Evolutionary conservation across 2,329 filamentous ascomycete genomes (phyloP), one percentile per base, ranked within the genome.

Genomic region (Monosporascus sp.): DNA sequence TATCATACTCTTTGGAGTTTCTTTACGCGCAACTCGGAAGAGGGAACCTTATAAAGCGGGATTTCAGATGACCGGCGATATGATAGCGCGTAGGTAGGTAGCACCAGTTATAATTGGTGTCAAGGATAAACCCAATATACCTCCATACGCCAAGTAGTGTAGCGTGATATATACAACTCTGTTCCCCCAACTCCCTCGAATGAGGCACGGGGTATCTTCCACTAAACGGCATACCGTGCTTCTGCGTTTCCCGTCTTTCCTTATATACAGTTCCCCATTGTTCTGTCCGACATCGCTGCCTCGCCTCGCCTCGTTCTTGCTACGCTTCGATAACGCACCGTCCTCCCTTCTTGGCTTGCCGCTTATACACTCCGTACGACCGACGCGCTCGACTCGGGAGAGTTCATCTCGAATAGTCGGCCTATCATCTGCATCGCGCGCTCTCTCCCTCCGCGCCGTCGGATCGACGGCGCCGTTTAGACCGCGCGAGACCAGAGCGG

Each of bases 321-420:
- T 56, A 9, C 31, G 11, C n/a, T 20, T 17, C 11, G 6, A 22
- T 35, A 14, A 35, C 31, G 11, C 11, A 35, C 9, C 35, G n/a
- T 7, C n/a, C 27, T 53, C 48, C 20, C 31, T 44, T 55, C 62
- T 60, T 41, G 60, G 55, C 61, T 15, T 57, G 60, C 38, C 60
- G 52, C 57, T 63, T 62, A 31, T 15, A 11, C 18, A 6, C 39
- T 24, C 14, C 20, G 14, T 43, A 20, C n/a, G 22, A 8, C 5
- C 5, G n/a, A 18, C 22, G 18, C 14, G 39, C 39, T 14, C 11
- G 39, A 14, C 11, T 39, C 18, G 17, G 6, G 39, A 43, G 22
- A 14, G 18, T 43, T 43, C 18, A 14, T 27, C 35, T 48, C 8
- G 11, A 43, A 20, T 20, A 24, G 39, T 9, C n/a, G 6, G 15